A percentile compares a stretch with the other conserved stretches of the same genome.
Conservation (phyloP, 306 rosid genomes). For the Erythrophleum fordii region DNA sequence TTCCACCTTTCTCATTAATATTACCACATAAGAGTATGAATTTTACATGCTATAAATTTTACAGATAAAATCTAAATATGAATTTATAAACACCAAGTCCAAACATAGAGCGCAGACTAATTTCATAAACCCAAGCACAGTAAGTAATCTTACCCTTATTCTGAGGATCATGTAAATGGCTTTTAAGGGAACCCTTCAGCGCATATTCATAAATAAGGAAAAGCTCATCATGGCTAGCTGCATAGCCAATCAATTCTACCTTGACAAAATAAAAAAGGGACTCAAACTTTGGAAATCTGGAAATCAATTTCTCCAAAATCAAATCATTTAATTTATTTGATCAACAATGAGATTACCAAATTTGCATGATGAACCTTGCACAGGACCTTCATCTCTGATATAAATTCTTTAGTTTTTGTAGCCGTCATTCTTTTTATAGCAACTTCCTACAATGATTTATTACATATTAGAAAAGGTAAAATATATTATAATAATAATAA, state of each 20-base stretch:
- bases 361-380: slow-evolving; percentile 99
- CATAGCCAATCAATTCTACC: slow-evolving; percentile 99
- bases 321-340: slow-evolving; percentile 20
- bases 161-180: slow-evolving; percentile 92
- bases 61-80: slow-evolving; percentile 21
- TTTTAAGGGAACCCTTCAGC: slow-evolving; percentile 94
- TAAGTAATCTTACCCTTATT: slow-evolving; percentile 76
- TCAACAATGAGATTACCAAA: slow-evolving; percentile 65
- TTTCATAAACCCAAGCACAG: slow-evolving; percentile 18
- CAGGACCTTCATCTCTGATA: slow-evolving; percentile 91
- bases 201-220: slow-evolving; percentile 90
- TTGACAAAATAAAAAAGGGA: slow-evolving; percentile 60
- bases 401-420: slow-evolving; percentile 86
- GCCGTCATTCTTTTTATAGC: slow-evolving; percentile 98
- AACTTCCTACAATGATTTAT: slow-evolving; percentile 75
- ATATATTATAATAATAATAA: no score
- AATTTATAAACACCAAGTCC: slow-evolving; percentile 11
- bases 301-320: slow-evolving; percentile 40
- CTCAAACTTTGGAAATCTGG: slow-evolving; percentile 50
- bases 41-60: background rate
- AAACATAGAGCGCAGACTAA: background rate
- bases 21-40: slow-evolving; percentile 1
- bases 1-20: slow-evolving; percentile 4
- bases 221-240: slow-evolving; percentile 87
- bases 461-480: slow-evolving; percentile 24